Conservation (phyloP, 1,284 basidiomycete genomes). For the Schizophyllum amplum region DNA sequence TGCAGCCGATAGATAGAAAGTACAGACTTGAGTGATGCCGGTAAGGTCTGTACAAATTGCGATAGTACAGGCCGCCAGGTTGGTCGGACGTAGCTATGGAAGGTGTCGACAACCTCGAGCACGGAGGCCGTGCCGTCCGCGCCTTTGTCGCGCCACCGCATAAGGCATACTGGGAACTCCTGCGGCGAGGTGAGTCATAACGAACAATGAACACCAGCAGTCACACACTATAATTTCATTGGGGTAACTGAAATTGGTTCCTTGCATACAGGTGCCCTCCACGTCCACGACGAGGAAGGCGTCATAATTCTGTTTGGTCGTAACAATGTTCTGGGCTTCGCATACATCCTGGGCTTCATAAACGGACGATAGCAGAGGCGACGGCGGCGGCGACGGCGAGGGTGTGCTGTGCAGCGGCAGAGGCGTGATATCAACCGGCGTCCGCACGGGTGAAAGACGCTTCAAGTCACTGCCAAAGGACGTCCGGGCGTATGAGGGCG, state of each 20-base stretch:
- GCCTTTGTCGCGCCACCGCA: constrained; percentile 72
- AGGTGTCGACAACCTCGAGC: constrained; percentile 69
- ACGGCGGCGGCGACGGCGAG: background rate
- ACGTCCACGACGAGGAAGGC: constrained; percentile 78
- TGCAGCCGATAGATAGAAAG: constrained; percentile 8
- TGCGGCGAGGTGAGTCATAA: no score
- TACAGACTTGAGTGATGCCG: constrained; percentile 81
- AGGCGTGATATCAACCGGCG: background rate
- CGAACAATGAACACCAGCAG: constrained; percentile 6
- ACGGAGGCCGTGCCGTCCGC: constrained; percentile 41
- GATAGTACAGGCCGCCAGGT: constrained; percentile 80
- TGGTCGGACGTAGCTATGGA: constrained; percentile 84
- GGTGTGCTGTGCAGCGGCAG: background rate
- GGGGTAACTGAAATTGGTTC: constrained; percentile 63
- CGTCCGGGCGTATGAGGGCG: background rate
- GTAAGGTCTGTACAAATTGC: constrained; percentile 84
- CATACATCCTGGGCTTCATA: background rate
- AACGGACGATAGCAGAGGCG: background rate
- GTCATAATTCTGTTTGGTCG: constrained; percentile 51
- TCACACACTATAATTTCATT: constrained; percentile 87
- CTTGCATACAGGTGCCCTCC: constrained; percentile 81
- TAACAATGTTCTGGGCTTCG: constrained; percentile 5
- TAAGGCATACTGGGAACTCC: constrained; percentile 86
- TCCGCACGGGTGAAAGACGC: background rate
- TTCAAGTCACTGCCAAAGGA: background rate